Evolutionary conservation across 805 yeast genomes (phyloP).

Genomic region (Osmozyma mogii): DNA sequence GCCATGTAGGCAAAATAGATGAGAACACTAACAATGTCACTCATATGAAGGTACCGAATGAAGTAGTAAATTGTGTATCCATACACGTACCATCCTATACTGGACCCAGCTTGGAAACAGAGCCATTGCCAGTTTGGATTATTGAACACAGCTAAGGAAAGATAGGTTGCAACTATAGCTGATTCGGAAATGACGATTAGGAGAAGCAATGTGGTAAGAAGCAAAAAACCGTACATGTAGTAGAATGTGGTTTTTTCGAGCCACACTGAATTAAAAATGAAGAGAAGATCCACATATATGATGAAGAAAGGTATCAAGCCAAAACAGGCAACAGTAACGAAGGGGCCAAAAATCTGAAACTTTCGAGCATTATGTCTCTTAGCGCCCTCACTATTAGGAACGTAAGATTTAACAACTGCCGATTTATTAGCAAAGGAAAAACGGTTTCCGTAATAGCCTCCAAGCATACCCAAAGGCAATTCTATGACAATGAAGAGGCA

Average conservation of each 20-base stretch:
- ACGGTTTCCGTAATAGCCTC: constrained; percentile 51
- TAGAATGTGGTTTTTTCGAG: constrained; percentile 70
- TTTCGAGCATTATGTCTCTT: constrained; percentile 1
- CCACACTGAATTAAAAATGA: constrained; percentile 72
- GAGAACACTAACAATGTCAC: constrained; percentile 59
- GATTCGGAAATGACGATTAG: constrained; percentile 62
- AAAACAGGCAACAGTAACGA: constrained; percentile 35
- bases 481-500: constrained; percentile 56
- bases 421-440: constrained; percentile 17
- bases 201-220: constrained; percentile 51
- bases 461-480: constrained; percentile 66
- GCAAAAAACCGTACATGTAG: constrained; percentile 72
- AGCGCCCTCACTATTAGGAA: constrained; percentile 1
- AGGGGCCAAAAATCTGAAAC: constrained; percentile 5
- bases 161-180: constrained; percentile 60
- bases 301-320: constrained; percentile 76
- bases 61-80: constrained; percentile 63
- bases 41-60: constrained; percentile 46
- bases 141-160: constrained; percentile 46
- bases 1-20: constrained; percentile 68
- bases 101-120: constrained; percentile 58
- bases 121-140: constrained; percentile 80
- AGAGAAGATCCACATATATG: constrained; percentile 69
- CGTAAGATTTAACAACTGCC: constrained; percentile 10
- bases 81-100: constrained; percentile 66